Evolutionary conservation across 345 rosid species (phyloP), one percentile per base, ranked within the genome.

Genomic region (Trapa bicornis): DNA sequence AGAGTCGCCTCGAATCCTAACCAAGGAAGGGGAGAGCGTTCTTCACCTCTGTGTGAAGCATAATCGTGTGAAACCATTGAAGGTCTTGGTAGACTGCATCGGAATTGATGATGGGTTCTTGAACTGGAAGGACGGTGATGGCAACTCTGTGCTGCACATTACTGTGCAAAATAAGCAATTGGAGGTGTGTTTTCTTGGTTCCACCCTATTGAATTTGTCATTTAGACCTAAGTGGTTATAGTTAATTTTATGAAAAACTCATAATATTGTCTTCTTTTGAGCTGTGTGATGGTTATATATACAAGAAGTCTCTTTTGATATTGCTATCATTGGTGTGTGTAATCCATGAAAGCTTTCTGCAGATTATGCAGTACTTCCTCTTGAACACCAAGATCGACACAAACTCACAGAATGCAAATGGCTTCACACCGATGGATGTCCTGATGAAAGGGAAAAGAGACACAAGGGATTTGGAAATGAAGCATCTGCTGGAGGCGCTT

Each of bases 41-140:
- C 36, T 74, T 39, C 77, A 74, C 45, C 57, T 74, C n/a, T 75
- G 76, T 17, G 73, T 75, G 38, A 75, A 57, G 66, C 12, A 73
- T 42, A 70, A 64, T 17, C 75, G 64, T 2, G 15, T 73, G 17
- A 72, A 78, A 56, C 72, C 79, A 0, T 22, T 73, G 69, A 72
- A 72, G 72, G 65, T 72, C 4, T 14, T 75, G 74, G 76, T 75
- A 43, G 70, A 67, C 37, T 14, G 45, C 33, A 53, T 67, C 4
- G 61, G 75, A 47, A 67, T 57, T 0, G 69, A 66, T 41, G 62
- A 45, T 43, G 75, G 48, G 64, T 69, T 72, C 57, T 41, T 69
- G 69, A 70, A 61, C 61, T 65, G 67, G 7, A 69, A 29, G 48
- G 78, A 74, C 65, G 32, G 61, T 29, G 70, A 78, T 53, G 78